Base-by-base conservation (phyloP, 768 basidiomycete species). In the Phlebiopsis flavidoalba region DNA sequence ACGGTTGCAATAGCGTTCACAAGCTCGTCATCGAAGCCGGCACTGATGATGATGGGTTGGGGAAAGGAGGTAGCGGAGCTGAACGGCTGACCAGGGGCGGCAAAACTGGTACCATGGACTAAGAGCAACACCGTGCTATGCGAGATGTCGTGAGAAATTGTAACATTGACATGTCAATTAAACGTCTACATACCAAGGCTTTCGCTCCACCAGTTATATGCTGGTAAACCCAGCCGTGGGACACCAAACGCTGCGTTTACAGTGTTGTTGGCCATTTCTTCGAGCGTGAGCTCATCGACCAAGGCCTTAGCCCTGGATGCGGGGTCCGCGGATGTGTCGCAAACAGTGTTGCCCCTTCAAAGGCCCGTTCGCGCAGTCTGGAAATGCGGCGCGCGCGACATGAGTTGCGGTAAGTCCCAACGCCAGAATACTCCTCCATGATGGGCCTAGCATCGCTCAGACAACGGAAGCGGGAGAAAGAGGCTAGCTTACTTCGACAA, bases 131-230 rank as follows among this genome's bases (percentile, higher is more conserved):
- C 84, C 84, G 49, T 86, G 84, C 82, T 83, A 53, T 15, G 63
- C 6, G 21, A 12, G 22, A 37, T 49, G 8, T 46, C 26, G 6
- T 31, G 24, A 52, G 37, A 26, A 5, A 43, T n/a, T 48, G 40
- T 12, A 17, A 12, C 3, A 43, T 46, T 46, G 43, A 11, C 56
- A n/a, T 64, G n/a, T 17, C 17, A 21, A 31, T 21, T 57, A 26
- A 47, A 52, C 24, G 8, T 26, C 15, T 67, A 64, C 76, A 58
- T 64, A 84, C 84, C 65, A 85, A 65, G 2, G 77, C 83, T 72
- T n/a, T 85, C 83, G 22, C 79, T 80, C 83, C 84, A 85, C 83
- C 83, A 84, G 51, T 83, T 74, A 56, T 86, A 86, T 17, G 78
- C 66, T 10, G 83, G 82, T 24, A 86, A 70, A n/a, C 82, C 83